These are phyloP conservation scores for Terfezia claveryi DNA, from an alignment of 495 filamentous ascomycete species.

Conservation along the genomic window DNA sequence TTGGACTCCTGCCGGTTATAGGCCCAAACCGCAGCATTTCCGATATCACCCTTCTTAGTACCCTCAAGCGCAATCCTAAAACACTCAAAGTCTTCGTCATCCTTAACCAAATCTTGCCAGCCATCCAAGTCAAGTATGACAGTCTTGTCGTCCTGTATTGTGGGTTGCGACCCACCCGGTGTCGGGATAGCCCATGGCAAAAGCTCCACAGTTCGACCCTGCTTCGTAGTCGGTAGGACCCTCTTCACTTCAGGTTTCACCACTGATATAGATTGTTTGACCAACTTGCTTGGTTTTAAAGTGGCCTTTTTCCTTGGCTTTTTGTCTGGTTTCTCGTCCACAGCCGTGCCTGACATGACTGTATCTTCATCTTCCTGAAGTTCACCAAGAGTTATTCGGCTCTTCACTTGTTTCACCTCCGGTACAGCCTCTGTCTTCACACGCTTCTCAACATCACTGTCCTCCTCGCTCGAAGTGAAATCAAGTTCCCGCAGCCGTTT, in stretches of 20 bases:
- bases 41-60: conserved; percentile 30
- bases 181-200: conserved; percentile 37
- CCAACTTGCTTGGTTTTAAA: conserved; percentile 44
- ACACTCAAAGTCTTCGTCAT: conserved; percentile 52
- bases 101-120: conserved; percentile 52
- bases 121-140: conserved; percentile 56
- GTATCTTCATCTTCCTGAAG: conserved; percentile 33
- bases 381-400: not conserved
- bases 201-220: conserved; percentile 23
- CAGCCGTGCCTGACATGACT: conserved; percentile 23
- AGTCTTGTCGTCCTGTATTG: conserved; percentile 43
- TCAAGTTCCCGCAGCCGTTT: conserved; percentile 11
- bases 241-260: conserved; percentile 23
- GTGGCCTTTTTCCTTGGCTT: conserved; percentile 21
- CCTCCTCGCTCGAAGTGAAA: conserved; percentile 13
- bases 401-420: not conserved
- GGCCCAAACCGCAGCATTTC: conserved; percentile 54
- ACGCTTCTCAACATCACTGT: not conserved
- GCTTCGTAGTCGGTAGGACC: conserved; percentile 51
- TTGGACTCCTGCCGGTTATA: conserved; percentile 85
- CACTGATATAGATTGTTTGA: conserved; percentile 42
- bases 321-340: conserved; percentile 25
- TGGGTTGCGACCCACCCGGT: conserved; percentile 35
- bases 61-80: conserved; percentile 30
- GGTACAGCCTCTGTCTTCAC: not conserved